These are phyloP conservation scores for Capsicum pubescens DNA, from an alignment of 257 asterid species.

Conservation along the genomic window DNA sequence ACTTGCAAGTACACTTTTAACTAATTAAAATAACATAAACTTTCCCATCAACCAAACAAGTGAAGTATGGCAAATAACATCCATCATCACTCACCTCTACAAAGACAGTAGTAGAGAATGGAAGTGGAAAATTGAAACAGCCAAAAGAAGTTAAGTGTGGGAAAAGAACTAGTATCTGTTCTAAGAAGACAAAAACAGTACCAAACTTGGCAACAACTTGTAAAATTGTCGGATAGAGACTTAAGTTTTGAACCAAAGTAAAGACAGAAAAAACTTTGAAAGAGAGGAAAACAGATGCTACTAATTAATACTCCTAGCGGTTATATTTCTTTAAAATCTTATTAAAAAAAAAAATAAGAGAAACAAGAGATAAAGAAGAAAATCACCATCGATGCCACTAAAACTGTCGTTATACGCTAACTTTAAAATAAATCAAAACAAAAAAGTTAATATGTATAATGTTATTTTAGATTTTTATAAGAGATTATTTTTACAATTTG, in stretches of 20 bases:
- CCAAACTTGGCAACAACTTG: constrained; percentile 27
- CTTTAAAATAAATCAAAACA: no score
- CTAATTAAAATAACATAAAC: background rate
- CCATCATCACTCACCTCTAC: no score
- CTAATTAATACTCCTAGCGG: no score
- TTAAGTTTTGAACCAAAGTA: constrained; percentile 14
- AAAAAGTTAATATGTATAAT: background rate
- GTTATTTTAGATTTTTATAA: no score
- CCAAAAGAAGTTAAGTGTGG: constrained; percentile 29
- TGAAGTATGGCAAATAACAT: background rate
- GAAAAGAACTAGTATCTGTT: background rate
- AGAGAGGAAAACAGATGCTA: background rate
- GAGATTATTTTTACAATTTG: no score
- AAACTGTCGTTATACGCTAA: no score
- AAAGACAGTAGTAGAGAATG: no score
- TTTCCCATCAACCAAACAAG: background rate
- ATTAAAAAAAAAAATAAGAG: no score
- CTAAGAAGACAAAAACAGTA: constrained; percentile 21
- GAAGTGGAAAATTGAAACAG: background rate
- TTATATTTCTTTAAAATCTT: no score
- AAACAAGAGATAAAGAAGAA: background rate
- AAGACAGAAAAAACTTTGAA: background rate
- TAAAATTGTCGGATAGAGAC: constrained; percentile 29
- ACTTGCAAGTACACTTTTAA: background rate
- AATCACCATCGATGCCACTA: background rate